Evolutionary conservation across 345 rosid genomes (phyloP).

Genomic region (Raphanus sativus): DNA sequence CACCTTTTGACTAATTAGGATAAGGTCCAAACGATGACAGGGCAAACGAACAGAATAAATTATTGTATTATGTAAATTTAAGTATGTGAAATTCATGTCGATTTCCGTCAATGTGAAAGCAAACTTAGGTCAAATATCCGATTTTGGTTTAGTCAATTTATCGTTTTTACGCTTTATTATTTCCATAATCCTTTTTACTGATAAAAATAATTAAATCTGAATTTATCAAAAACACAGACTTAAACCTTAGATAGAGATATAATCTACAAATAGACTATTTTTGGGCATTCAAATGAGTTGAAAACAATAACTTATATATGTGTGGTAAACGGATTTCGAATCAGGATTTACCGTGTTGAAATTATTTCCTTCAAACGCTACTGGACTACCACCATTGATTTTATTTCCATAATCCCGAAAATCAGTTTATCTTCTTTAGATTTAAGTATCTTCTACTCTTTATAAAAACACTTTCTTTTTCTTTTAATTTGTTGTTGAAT

Average conservation of each 20-base stretch:
- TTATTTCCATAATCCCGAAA: neutral
- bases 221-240: too few species aligned
- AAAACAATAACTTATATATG: too few species aligned
- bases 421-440: neutral
- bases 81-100: constrained; percentile 3
- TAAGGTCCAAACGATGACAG: constrained; percentile 12
- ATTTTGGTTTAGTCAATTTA: constrained; percentile 17
- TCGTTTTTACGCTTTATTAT: neutral
- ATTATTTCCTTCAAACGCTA: too few species aligned
- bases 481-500: neutral
- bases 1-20: neutral
- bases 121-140: constrained; percentile 20
- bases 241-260: too few species aligned
- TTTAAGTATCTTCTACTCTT: neutral
- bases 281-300: too few species aligned
- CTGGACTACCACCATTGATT: too few species aligned
- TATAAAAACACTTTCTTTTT: neutral
- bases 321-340: too few species aligned
- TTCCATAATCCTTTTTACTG: neutral
- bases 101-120: constrained; percentile 26
- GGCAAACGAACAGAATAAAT: neutral
- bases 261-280: too few species aligned
- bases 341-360: too few species aligned
- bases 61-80: neutral
- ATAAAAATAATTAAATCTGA: too few species aligned